These are phyloP conservation scores for Globomyces sp. DNA, from an alignment of 371 early-diverging fungal genomes.

Conservation along the genomic window DNA sequence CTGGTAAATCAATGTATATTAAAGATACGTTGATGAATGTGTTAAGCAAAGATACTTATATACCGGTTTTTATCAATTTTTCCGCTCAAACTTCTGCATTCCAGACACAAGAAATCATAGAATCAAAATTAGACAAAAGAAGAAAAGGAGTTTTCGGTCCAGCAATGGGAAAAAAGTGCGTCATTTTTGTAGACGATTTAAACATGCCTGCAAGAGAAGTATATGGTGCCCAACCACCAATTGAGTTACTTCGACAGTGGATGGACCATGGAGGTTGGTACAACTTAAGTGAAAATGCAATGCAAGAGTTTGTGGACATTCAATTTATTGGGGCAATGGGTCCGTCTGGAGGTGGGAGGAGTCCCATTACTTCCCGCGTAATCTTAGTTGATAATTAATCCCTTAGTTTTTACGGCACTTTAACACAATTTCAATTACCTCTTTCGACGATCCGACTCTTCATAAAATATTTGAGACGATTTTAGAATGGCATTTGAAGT, in stretches of 20 bases:
- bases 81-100: conserved; percentile 54
- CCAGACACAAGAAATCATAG: conserved; percentile 55
- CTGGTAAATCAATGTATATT: conserved; percentile 55
- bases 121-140: conserved; percentile 53
- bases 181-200: conserved; percentile 56
- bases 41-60: conserved; percentile 39
- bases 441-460: conserved; percentile 48
- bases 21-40: conserved; percentile 47
- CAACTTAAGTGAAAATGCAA: conserved; percentile 43
- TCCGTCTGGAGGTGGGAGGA: conserved; percentile 52
- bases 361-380: conserved; percentile 47
- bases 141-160: conserved; percentile 54
- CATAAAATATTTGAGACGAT: conserved; percentile 48
- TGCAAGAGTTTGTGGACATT: conserved; percentile 52
- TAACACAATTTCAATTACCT: conserved; percentile 45
- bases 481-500: conserved; percentile 51
- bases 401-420: conserved; percentile 49
- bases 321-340: conserved; percentile 58
- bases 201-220: conserved; percentile 55
- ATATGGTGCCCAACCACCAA: conserved; percentile 57
- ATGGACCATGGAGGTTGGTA: conserved; percentile 60
- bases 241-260: conserved; percentile 54
- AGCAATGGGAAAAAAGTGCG: conserved; percentile 42
- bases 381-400: conserved; percentile 12
- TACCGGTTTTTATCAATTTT: conserved; percentile 49